phyloP scores from a whole-genome alignment of 176 grass and related monocot species.

The Urochloa ruziziensis region DNA sequence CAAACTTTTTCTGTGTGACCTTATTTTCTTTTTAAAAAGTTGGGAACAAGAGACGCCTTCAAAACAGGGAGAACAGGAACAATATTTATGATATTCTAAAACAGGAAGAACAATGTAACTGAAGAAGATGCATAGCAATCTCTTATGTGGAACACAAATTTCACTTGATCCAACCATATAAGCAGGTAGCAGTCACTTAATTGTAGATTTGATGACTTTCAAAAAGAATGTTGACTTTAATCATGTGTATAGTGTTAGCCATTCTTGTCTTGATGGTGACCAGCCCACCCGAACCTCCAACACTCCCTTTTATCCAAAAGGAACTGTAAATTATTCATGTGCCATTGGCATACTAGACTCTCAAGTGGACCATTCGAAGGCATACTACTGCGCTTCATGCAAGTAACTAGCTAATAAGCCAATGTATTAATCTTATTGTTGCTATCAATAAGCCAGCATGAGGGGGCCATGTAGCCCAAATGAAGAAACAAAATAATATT shows the following conservation, averaged over 20 bases:
- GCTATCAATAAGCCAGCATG: neutral
- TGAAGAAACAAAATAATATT: neutral
- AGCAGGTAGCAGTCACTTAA: neutral
- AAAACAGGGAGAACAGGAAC: neutral
- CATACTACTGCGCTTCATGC: neutral
- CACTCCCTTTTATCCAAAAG: neutral
- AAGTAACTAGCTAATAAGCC: neutral
- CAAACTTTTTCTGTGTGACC: neutral
- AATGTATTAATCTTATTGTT: neutral
- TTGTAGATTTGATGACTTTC: neutral
- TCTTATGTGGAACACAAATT: slow-evolving; percentile 10
- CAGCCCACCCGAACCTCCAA: neutral
- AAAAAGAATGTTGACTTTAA: slow-evolving; percentile 23
- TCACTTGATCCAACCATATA: slow-evolving; percentile 3
- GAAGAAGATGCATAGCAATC: neutral
- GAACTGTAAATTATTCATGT: neutral
- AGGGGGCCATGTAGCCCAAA: neutral
- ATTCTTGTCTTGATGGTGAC: slow-evolving; percentile 5
- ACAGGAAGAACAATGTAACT: neutral
- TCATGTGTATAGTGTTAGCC: slow-evolving; percentile 13
- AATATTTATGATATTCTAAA: no score
- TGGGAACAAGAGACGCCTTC: neutral
- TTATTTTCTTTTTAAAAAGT: neutral
- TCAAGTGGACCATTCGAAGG: neutral
- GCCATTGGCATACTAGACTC: neutral